Conservation (phyloP, 23 red algal genomes). For the Gracilaria domingensis region DNA sequence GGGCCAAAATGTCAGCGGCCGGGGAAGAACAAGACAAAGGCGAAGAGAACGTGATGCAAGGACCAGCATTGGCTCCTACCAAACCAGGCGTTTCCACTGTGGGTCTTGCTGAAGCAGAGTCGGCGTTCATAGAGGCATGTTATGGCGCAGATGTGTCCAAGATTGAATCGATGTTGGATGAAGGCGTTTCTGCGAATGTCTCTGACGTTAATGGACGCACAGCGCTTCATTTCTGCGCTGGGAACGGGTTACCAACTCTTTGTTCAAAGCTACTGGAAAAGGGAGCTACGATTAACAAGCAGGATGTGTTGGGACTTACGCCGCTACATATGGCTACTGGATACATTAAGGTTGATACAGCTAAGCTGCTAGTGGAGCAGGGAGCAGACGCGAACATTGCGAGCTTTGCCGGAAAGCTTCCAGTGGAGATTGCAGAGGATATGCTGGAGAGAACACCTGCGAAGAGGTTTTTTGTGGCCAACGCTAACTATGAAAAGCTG, state of each 20-base stretch:
- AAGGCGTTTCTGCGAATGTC: slow-evolving; percentile 47
- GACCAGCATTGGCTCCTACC: slow-evolving; percentile 48
- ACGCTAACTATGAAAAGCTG: slow-evolving; percentile 42
- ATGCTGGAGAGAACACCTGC: slow-evolving; percentile 66
- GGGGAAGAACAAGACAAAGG: slow-evolving; percentile 11
- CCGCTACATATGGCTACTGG: slow-evolving; percentile 98
- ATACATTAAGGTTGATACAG: slow-evolving; percentile 86
- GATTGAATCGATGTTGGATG: slow-evolving; percentile 71
- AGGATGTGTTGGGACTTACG: slow-evolving; percentile 88
- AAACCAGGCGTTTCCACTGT: slow-evolving; percentile 59
- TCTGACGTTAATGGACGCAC: slow-evolving; percentile 84
- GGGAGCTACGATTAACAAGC: slow-evolving; percentile 79
- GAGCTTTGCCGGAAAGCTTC: slow-evolving; percentile 51
- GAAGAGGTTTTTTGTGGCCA: slow-evolving; percentile 70
- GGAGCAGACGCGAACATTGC: slow-evolving; percentile 78
- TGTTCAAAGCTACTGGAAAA: slow-evolving; percentile 56
- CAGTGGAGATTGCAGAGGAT: slow-evolving; percentile 77
- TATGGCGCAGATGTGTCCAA: slow-evolving; percentile 74
- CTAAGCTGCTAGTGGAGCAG: slow-evolving; percentile 39
- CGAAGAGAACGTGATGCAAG: slow-evolving; percentile 20
- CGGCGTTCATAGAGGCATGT: slow-evolving; percentile 63
- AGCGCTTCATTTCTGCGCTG: slow-evolving; percentile 91
- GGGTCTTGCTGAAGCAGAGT: slow-evolving; percentile 48
- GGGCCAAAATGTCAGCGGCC: neutral
- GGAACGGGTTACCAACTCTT: slow-evolving; percentile 74